phyloP scores from a whole-genome alignment of 495 filamentous ascomycete genomes.

The Rusavskia elegans region DNA sequence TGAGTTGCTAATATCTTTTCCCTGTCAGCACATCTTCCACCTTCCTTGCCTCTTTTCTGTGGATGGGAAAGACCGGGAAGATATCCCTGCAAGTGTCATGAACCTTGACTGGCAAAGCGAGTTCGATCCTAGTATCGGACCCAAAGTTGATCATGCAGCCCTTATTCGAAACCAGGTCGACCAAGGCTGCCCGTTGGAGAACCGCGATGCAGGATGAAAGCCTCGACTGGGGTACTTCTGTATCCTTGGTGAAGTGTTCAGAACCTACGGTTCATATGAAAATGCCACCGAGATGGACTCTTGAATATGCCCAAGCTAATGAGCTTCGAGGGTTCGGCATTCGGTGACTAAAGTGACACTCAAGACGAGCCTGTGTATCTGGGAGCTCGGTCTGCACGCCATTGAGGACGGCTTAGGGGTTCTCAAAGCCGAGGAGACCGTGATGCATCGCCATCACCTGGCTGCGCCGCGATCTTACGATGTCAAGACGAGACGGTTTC shows the following conservation, averaged over 20 bases:
- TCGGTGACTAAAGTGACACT: too few relatives aligned
- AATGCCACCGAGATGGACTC: too few relatives aligned
- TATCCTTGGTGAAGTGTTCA: background rate
- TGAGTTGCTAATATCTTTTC: conserved; percentile 76
- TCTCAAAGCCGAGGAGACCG: too few relatives aligned
- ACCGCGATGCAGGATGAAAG: background rate
- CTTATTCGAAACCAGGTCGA: conserved; percentile 8
- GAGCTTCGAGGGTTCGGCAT: too few relatives aligned
- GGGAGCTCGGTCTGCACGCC: too few relatives aligned
- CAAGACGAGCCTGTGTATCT: too few relatives aligned
- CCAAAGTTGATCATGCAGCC: conserved; percentile 11
- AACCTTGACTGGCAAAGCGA: background rate
- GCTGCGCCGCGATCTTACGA: too few relatives aligned
- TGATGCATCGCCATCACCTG: too few relatives aligned
- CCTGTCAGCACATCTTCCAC: conserved; percentile 86
- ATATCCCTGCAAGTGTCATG: background rate
- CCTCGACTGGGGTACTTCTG: background rate
- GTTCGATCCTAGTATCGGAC: conserved; percentile 11
- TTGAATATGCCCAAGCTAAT: too few relatives aligned
- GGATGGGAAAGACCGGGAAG: conserved; percentile 21
- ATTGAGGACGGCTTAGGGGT: too few relatives aligned
- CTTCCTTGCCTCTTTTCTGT: conserved; percentile 56
- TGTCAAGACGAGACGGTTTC: too few relatives aligned
- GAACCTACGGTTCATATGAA: too few relatives aligned
- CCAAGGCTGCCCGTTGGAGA: conserved; percentile 11